phyloP scores from a whole-genome alignment of 1,139 yeast genomes.

The Debaryomycetaceae sp. region DNA sequence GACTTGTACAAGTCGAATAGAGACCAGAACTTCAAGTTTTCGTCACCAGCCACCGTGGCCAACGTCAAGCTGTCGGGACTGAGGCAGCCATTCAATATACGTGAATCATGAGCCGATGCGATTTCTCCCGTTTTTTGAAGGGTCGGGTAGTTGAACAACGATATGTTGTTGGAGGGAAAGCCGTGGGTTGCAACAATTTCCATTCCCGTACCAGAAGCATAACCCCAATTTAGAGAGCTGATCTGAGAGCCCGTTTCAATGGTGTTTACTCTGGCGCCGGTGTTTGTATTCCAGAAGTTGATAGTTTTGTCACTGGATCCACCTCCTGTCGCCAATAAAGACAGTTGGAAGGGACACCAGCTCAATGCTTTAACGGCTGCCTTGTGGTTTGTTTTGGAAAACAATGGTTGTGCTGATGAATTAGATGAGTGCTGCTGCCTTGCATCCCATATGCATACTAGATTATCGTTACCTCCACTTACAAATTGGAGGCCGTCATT shows the following conservation, averaged over 20 bases:
- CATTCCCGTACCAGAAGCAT: slow-evolving; percentile 63
- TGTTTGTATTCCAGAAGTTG: slow-evolving; percentile 93
- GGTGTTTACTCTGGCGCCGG: slow-evolving; percentile 83
- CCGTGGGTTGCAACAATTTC: slow-evolving; percentile 96
- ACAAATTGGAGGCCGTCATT: slow-evolving; percentile 82
- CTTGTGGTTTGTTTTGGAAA: slow-evolving; percentile 72
- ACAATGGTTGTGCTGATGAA: slow-evolving; percentile 52
- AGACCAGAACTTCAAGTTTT: slow-evolving; percentile 93
- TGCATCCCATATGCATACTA: slow-evolving; percentile 94
- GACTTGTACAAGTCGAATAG: slow-evolving; percentile 63
- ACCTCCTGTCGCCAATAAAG: slow-evolving; percentile 91
- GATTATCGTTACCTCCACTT: slow-evolving; percentile 92
- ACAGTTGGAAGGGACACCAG: slow-evolving; percentile 89
- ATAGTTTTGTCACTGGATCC: slow-evolving; percentile 89
- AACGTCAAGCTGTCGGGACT: slow-evolving; percentile 88
- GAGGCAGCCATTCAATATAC: slow-evolving; percentile 78
- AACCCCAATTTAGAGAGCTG: slow-evolving; percentile 89
- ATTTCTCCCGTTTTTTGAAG: slow-evolving; percentile 88
- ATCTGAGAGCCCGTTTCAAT: slow-evolving; percentile 94
- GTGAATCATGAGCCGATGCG: slow-evolving; percentile 80
- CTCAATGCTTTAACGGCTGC: slow-evolving; percentile 96
- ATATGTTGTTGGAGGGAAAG: slow-evolving; percentile 80
- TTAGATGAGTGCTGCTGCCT: slow-evolving; percentile 44
- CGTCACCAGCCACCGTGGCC: slow-evolving; percentile 97
- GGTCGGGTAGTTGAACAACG: slow-evolving; percentile 83